Base-by-base conservation (phyloP, 1,284 basidiomycete species). In the Puccinia triticina region DNA sequence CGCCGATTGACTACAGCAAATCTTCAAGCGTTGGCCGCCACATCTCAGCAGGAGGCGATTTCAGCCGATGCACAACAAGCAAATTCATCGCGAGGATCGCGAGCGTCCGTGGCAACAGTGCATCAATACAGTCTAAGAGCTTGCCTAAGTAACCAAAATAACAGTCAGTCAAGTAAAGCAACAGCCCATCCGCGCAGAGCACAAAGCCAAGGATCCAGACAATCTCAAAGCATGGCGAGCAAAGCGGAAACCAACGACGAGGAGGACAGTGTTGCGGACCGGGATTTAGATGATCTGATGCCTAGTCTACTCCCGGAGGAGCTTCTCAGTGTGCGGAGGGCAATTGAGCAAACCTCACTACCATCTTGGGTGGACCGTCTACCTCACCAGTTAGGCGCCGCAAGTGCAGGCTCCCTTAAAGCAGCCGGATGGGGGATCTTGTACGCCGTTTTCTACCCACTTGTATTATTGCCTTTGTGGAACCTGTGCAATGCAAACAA, bases 351-450 rank as follows among this genome's bases (percentile, higher is more conserved):
- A 37, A 67, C 64, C 32, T 37, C 32, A 7, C 2, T 67, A 37
- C 72, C 72, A 18, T 53, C 48, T 7, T 74, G 72, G 72, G 48
- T 74, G 16, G 53, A 50, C 34, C 72, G 23, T 11, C 48, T 74
- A 26, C 72, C 72, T 29, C 40, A 32, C 14, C 34, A 74, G 32
- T 53, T 74, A 21, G 72, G 72, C 12, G 53, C 34, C 32, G 48
- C 21, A 74, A 50, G 46, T 34, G 72, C 46, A 48, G 72, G 48
- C 21, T 74, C 72, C 32, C 72, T 57, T 0, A 74, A 74, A 32
- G 72, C 72, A 29, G 46, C 46, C n/a, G 48, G 55, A 34, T 74
- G 26, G 48, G 48, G 46, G 26, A 74, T 55, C 48, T 57, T 74
- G 48, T 74, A 14, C 48, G 55, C 46, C 23, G 48, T 50, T 1